These are phyloP conservation scores for Metarhizium rileyi DNA, from an alignment of 2,329 filamentous ascomycete genomes.

Conservation along the genomic window DNA sequence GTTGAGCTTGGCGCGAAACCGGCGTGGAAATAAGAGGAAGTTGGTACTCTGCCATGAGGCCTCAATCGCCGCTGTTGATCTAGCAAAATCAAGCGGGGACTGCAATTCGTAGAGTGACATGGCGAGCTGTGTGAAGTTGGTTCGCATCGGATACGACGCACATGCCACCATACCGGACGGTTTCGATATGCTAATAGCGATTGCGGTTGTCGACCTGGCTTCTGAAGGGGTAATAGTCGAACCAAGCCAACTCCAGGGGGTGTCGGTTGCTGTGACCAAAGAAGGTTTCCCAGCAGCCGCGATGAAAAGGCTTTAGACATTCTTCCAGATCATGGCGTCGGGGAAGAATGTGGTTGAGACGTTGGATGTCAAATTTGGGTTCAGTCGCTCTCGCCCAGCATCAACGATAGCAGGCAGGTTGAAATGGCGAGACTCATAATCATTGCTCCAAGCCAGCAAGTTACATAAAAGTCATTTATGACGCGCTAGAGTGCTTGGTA, in stretches of 20 bases:
- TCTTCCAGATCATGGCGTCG: conserved; percentile 29
- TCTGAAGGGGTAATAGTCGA: neutral
- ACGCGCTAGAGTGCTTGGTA: conserved; percentile 20
- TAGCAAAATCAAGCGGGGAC: neutral
- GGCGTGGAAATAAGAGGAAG: neutral
- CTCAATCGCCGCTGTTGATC: neutral
- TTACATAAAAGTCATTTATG: conserved; percentile 25
- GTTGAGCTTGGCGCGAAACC: neutral
- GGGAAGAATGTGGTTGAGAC: neutral
- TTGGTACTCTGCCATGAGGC: no score
- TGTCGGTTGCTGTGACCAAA: conserved; percentile 19
- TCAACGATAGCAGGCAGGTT: neutral
- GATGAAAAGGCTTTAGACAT: conserved; percentile 31
- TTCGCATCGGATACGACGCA: neutral
- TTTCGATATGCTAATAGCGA: neutral
- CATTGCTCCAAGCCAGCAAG: neutral
- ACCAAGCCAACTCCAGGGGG: conserved; percentile 4
- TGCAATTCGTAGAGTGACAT: neutral
- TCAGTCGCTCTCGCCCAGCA: neutral
- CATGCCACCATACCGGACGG: neutral
- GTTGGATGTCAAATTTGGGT: neutral
- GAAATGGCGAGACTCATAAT: neutral
- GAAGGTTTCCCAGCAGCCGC: conserved; percentile 26
- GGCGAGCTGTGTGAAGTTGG: neutral
- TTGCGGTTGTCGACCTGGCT: conserved; percentile 4